These are phyloP conservation scores for Leccinum broughii DNA, from an alignment of 768 basidiomycete genomes.

Conservation along the genomic window DNA sequence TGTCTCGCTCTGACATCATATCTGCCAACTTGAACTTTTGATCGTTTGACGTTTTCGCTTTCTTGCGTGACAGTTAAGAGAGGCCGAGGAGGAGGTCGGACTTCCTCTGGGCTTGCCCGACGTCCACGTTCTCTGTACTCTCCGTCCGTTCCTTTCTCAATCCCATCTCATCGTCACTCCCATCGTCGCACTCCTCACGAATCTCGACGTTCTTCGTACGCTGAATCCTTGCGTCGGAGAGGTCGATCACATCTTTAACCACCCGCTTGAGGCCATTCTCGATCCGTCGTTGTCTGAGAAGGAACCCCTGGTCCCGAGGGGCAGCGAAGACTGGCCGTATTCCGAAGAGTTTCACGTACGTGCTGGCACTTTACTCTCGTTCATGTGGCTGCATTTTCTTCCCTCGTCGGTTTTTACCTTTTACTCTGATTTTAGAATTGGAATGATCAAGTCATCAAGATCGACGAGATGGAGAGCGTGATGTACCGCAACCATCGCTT, in stretches of 20 bases:
- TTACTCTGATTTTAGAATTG: constrained; percentile 44
- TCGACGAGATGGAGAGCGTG: constrained; percentile 48
- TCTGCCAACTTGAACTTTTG: not conserved
- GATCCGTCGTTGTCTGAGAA: constrained; percentile 51
- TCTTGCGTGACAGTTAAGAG: constrained; percentile 56
- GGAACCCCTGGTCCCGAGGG: constrained; percentile 50
- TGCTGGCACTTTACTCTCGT: constrained; percentile 6
- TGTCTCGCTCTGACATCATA: not conserved
- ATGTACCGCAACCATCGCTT: constrained; percentile 85
- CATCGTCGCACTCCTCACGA: constrained; percentile 68
- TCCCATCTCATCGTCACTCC: constrained; percentile 74
- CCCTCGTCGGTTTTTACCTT: not conserved
- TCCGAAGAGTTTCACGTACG: constrained; percentile 71
- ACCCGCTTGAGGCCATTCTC: constrained; percentile 73
- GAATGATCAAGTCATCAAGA: constrained; percentile 43
- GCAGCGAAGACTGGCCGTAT: constrained; percentile 79
- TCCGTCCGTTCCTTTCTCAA: constrained; percentile 71
- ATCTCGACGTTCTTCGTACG: constrained; percentile 46
- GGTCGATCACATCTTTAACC: constrained; percentile 78
- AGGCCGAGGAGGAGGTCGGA: constrained; percentile 84
- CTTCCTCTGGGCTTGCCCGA: constrained; percentile 58
- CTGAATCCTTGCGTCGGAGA: constrained; percentile 63
- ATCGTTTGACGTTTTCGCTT: not conserved
- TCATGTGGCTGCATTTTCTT: not conserved
- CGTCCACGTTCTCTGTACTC: constrained; percentile 57